Evolutionary conservation across 306 rosid genomes (phyloP).

Genomic region (Lagenaria siceraria): DNA sequence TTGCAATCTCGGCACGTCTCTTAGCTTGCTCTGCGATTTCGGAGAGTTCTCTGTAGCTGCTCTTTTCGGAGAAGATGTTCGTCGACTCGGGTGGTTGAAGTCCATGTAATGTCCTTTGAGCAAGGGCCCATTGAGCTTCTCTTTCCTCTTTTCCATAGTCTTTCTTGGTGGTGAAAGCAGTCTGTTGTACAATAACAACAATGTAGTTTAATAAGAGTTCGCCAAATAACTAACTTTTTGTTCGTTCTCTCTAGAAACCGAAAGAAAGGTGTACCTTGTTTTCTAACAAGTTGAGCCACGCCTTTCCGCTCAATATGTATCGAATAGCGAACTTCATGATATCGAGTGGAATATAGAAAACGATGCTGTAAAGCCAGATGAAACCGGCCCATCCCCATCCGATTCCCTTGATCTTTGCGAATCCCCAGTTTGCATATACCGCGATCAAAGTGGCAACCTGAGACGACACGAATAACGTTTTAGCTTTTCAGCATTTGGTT

Average conservation of each 20-base stretch:
- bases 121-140: constrained; percentile 99
- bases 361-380: constrained; percentile 14
- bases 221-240: too few species aligned
- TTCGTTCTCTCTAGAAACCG: neutral
- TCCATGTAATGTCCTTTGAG: constrained; percentile 94
- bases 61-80: constrained; percentile 56
- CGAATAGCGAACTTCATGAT: constrained; percentile 11
- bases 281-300: constrained; percentile 3
- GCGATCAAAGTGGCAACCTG: constrained; percentile 18
- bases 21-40: constrained; percentile 99
- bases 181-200: constrained; percentile 28
- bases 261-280: constrained; percentile 6
- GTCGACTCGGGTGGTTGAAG: constrained; percentile 76
- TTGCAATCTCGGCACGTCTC: constrained; percentile 97
- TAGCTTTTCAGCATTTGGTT: neutral
- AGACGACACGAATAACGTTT: neutral
- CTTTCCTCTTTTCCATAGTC: constrained; percentile 88
- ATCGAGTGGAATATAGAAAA: constrained; percentile 11
- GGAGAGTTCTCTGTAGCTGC: constrained; percentile 81
- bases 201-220: neutral
- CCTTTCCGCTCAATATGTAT: constrained; percentile 15
- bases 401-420: constrained; percentile 9
- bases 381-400: constrained; percentile 23
- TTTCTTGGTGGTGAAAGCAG: constrained; percentile 99
- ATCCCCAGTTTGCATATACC: constrained; percentile 8